Evolutionary conservation across 2,329 filamentous ascomycete species (phyloP), one percentile per base, ranked within the genome.

Genomic region (Arthrinium phaeospermum): DNA sequence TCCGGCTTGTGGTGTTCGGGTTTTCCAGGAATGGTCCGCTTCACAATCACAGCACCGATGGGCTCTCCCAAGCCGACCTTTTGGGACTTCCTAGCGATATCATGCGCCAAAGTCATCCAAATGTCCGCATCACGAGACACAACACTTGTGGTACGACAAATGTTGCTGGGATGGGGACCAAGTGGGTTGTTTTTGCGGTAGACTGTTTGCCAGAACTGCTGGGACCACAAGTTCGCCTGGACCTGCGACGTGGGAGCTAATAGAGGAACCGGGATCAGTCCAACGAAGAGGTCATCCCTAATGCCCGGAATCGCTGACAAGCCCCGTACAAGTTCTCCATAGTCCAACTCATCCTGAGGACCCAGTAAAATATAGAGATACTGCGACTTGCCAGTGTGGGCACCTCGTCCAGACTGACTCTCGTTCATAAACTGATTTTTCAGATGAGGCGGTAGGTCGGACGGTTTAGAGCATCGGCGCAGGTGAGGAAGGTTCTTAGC

Each of bases 141-240:
- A 73, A 94, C 91, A 16, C 91, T 88, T 51, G 92, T 91, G 41
- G 92, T 91, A 73, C 92, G 90, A 57, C 89, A 85, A 71, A 96
- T 90, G 79, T 93, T 89, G 78, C 91, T 90, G 74, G 94, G 94
- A 79, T 97, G 94, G 24, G 94, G 94, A 4, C 94, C 94, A 73
- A 95, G 93, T 2, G 94, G 94, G 79, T 96, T 96, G 76, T 93
- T 95, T 84, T 95, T 95, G 75, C 94, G 92, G 83, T 96, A 97
- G 68, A 95, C 90, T 1, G 92, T 93, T 16, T 94, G 94, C 94
- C 94, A 97, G 81, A 94, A 96, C 76, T 91, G 87, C 46, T 89
- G 85, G 37, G 91, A 92, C 93, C 93, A 96, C 79, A 90, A 85
- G 37, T 89, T 89, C 12, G 94, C 93, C 81, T 96, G 93, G 51